Base-by-base conservation (phyloP, 2,329 filamentous ascomycete genomes). In the Fusarium sp. region DNA sequence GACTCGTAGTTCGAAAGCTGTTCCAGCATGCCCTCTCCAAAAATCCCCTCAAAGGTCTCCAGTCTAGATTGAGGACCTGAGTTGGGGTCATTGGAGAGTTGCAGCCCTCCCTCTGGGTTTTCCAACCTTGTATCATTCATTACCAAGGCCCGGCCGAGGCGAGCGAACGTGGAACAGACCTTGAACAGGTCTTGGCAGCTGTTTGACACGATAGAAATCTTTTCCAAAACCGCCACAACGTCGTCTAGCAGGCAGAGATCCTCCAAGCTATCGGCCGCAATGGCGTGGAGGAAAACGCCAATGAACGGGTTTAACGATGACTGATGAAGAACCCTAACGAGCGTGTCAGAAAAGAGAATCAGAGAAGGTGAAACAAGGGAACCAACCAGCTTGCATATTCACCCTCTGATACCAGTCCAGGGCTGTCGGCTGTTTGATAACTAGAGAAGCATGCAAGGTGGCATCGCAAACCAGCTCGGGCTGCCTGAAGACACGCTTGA, bases 331-430 rank as follows among this genome's bases (percentile, higher is more conserved):
- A 62, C 59, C 59, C 59, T 62, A 11, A 22, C 6, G 8, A 16
- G 20, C 2, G 5, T 20, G 27, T 62, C 18, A 62, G 20, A 20
- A 62, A 27, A 11, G n/a, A 38, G 4, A 4, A n/a, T 16, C 11
- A 9, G 13, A 13, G 14, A 38, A 8, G 56, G 11, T 16, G 18
- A 13, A 18, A 3, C 6, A 36, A 27, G 16, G 56, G 5, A 59
- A 59, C 59, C 22, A 31, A 62, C 59, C 59, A 62, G 40, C 59
- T 62, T 31, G 59, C 59, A 27, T 62, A 62, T 13, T 62, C 59
- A 13, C 29, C n/a, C 29, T 62, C 59, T n/a, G 59, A 62, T 14
- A 62, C 40, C 18, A 36, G 20, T 7, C 59, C 59, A 52, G 59
- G 59, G 42, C 59, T 62, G 16, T 62, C 59, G 18, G 40, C 25